phyloP scores from a whole-genome alignment of 345 rosid species.

The Hibiscus mutabilis region DNA sequence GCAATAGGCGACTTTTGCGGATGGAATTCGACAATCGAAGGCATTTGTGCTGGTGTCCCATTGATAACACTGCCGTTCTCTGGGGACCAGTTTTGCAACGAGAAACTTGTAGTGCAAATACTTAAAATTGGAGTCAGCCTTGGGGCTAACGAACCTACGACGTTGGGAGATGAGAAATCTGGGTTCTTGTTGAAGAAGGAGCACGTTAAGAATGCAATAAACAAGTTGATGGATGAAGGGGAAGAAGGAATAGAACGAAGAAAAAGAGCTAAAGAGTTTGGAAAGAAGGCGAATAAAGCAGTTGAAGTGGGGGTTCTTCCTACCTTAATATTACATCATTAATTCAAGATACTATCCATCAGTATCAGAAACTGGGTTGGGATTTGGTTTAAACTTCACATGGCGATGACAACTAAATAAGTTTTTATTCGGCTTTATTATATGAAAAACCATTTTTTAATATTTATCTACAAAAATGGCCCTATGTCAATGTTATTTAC shows the following conservation, averaged over 20 bases:
- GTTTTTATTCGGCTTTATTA: too few relatives aligned
- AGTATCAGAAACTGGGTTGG: neutral
- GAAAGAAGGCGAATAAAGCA: conserved; percentile 25
- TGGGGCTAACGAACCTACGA: neutral
- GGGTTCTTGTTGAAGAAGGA: conserved; percentile 22
- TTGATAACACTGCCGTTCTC: neutral
- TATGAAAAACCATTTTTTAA: too few relatives aligned
- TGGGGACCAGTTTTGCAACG: neutral
- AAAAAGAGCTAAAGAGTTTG: conserved; percentile 25
- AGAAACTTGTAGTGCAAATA: neutral
- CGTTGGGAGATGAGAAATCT: conserved; percentile 26
- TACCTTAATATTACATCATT: conserved; percentile 18
- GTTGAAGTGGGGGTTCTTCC: conserved; percentile 31
- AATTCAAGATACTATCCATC: conserved; percentile 24
- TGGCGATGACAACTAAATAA: neutral
- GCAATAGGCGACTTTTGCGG: neutral
- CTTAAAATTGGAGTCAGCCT: neutral
- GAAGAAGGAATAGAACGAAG: conserved; percentile 27
- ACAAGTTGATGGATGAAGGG: conserved; percentile 21
- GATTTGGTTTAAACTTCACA: neutral
- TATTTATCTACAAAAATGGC: too few relatives aligned
- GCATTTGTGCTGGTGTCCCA: neutral
- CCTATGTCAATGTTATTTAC: too few relatives aligned
- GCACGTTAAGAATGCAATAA: conserved; percentile 20
- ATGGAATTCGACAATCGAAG: neutral